phyloP scores from a whole-genome alignment of 2,329 filamentous ascomycete genomes.

The Sporothrix luriei region DNA sequence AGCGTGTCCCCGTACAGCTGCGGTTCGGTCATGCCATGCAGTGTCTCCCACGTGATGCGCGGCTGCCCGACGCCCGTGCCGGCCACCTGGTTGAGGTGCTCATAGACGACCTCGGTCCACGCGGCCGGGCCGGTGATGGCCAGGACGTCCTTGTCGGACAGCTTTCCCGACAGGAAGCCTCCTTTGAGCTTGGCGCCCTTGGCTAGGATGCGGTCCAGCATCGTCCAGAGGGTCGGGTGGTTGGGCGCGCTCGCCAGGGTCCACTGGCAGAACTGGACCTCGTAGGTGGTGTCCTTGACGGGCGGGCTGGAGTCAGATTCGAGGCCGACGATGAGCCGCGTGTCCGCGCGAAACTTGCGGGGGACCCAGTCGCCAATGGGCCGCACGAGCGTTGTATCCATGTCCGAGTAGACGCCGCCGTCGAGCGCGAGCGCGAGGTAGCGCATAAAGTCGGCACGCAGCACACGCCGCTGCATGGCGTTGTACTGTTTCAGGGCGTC shows the following conservation, averaged over 20 bases:
- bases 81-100: conserved; percentile 37
- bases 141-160: conserved; percentile 39
- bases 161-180: conserved; percentile 27
- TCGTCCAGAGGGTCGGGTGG: conserved; percentile 41
- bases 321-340: conserved; percentile 42
- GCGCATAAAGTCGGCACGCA: conserved; percentile 40
- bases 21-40: conserved; percentile 35
- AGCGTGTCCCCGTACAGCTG: conserved; percentile 37
- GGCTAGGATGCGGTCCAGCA: conserved; percentile 39
- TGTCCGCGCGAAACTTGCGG: conserved; percentile 32
- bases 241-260: conserved; percentile 43
- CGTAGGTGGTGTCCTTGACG: conserved; percentile 39
- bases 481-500: conserved; percentile 34
- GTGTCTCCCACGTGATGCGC: conserved; percentile 33
- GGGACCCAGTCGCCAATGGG: conserved; percentile 48
- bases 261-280: conserved; percentile 45
- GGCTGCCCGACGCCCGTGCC: conserved; percentile 31
- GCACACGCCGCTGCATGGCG: conserved; percentile 34
- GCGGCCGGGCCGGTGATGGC: conserved; percentile 41
- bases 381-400: conserved; percentile 56
- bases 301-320: conserved; percentile 41
- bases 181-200: conserved; percentile 5
- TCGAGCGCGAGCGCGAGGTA: conserved; percentile 41
- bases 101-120: conserved; percentile 42
- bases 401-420: conserved; percentile 58